These are phyloP conservation scores for Bertia moriformis DNA, from an alignment of 2,329 filamentous ascomycete species.

Conservation along the genomic window DNA sequence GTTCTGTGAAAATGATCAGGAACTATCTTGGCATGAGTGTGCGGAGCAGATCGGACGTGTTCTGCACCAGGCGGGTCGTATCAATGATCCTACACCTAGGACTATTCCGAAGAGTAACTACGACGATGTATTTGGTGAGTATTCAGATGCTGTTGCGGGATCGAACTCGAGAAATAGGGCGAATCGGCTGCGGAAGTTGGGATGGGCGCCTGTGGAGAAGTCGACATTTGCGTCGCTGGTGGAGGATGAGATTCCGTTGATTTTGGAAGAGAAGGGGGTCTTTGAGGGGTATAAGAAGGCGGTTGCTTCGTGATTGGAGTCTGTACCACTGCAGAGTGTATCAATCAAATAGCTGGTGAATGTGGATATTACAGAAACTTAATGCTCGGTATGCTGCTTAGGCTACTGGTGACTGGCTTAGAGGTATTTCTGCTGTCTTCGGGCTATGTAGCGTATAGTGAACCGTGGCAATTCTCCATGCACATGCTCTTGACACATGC, in stretches of 20 bases:
- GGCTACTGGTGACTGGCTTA: too few species aligned
- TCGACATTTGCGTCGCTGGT: constrained; percentile 17
- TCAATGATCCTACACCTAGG: constrained; percentile 17
- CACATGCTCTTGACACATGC: too few species aligned
- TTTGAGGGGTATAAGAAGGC: too few species aligned
- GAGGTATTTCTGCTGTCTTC: too few species aligned
- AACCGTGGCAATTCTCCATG: too few species aligned
- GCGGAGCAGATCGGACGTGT: constrained; percentile 19
- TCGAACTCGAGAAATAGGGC: constrained; percentile 25
- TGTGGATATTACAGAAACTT: too few species aligned
- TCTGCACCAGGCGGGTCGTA: constrained; percentile 19
- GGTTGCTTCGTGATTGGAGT: too few species aligned
- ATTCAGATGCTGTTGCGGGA: constrained; percentile 19
- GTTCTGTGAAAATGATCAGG: constrained; percentile 28
- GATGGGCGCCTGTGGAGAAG: constrained; percentile 29
- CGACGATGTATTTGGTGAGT: constrained; percentile 21
- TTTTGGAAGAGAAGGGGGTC: constrained; percentile 20
- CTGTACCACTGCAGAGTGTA: too few species aligned
- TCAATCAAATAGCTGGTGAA: too few species aligned
- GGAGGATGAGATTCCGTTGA: constrained; percentile 25
- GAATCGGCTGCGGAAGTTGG: constrained; percentile 23
- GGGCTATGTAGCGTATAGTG: too few species aligned
- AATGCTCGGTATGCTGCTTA: too few species aligned
- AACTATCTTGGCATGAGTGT: constrained; percentile 25
- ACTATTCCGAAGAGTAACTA: constrained; percentile 19